These are phyloP conservation scores for Luffa acutangula DNA, from an alignment of 306 rosid species.

Conservation along the genomic window DNA sequence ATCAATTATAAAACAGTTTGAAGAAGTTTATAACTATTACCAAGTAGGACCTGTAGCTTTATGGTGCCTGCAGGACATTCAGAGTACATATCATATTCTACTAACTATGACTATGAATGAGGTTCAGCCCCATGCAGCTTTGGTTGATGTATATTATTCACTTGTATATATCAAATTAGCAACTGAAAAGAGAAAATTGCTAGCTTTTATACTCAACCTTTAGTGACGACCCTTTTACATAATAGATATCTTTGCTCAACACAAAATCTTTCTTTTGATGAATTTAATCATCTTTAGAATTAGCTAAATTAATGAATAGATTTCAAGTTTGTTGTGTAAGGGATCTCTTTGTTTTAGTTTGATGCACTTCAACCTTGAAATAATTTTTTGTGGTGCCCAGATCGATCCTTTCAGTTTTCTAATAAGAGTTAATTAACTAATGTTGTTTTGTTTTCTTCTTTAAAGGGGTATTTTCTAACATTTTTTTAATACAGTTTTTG, in stretches of 20 bases:
- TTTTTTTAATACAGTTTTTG: conserved; percentile 52
- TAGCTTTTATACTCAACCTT: not conserved
- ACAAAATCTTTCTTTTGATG: not conserved
- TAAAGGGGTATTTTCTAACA: conserved; percentile 4
- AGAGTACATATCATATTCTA: not conserved
- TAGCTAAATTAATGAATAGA: not conserved
- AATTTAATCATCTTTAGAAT: not conserved
- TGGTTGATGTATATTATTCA: not conserved
- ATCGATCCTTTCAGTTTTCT: not conserved
- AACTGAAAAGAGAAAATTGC: not conserved
- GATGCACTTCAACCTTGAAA: not conserved
- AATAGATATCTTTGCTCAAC: not conserved
- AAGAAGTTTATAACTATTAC: not conserved
- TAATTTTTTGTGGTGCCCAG: conserved; percentile 6
- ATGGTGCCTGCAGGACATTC: not conserved
- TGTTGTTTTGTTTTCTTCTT: conserved; percentile 2
- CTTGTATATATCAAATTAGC: not conserved
- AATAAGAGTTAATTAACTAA: not conserved
- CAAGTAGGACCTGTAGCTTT: not conserved
- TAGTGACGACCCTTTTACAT: not conserved
- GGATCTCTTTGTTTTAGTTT: not conserved
- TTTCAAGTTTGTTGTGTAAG: not conserved
- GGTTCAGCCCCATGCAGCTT: not conserved
- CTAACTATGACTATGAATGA: not conserved
- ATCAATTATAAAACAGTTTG: not conserved